phyloP scores from a whole-genome alignment of 768 basidiomycete species.

The Phlebiopsis flavidoalba region DNA sequence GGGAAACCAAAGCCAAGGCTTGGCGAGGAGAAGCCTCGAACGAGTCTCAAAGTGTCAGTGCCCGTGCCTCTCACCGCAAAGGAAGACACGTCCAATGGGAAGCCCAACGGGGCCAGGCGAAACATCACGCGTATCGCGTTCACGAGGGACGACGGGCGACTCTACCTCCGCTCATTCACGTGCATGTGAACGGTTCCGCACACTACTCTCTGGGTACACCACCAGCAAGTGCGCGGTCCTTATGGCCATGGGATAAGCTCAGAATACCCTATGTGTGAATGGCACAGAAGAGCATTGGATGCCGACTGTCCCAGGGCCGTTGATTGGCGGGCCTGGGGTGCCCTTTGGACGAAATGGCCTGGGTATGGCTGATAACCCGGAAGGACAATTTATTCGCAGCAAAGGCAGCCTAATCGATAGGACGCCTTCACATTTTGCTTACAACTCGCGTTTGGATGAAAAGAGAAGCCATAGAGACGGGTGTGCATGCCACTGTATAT shows the following conservation, averaged over 20 bases:
- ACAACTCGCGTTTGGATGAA: background rate
- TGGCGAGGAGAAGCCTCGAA: slow-evolving; percentile 1
- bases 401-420: slow-evolving; percentile 13
- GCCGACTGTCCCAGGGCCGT: slow-evolving; percentile 3
- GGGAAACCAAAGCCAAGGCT: slow-evolving; percentile 9
- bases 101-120: background rate
- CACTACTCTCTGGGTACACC: background rate
- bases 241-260: background rate
- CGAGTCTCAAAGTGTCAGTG: background rate
- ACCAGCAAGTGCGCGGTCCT: background rate
- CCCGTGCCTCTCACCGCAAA: background rate
- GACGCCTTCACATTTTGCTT: background rate
- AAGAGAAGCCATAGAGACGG: background rate
- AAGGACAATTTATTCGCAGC: slow-evolving; percentile 24
- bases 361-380: slow-evolving; percentile 18
- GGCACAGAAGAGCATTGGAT: background rate
- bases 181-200: background rate
- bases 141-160: background rate
- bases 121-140: background rate
- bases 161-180: background rate
- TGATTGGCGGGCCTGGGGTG: slow-evolving; percentile 15
- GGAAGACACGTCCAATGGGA: background rate
- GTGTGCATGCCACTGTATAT: background rate
- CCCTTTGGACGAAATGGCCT: slow-evolving; percentile 5
- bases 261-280: background rate